Base-by-base conservation (phyloP, 2,329 filamentous ascomycete species). In the Lizonia empirigonia region DNA sequence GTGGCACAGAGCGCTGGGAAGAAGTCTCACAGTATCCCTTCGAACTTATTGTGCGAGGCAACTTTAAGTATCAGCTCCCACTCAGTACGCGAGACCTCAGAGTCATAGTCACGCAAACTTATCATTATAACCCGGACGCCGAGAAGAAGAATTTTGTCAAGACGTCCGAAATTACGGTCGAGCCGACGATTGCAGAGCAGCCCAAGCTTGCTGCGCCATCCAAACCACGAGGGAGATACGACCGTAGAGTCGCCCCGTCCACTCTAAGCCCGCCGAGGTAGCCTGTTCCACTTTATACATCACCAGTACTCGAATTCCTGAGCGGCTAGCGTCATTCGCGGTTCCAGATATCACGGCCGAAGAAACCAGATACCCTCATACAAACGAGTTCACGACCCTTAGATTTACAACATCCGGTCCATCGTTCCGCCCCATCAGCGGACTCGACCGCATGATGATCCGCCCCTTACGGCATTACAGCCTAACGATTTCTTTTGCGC, bases 1-100 rank as follows among this genome's bases (percentile, higher is more conserved):
- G 89, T 32, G 94, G 93, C 7, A 87, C 87, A 1, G 85, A 89
- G 67, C 85, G 92, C 10, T 99, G 94, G 94, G 91, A 96, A 70
- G 84, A 86, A 53, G 92, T 97, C 37, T 80, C 97, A 41, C 85
- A 95, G 59, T 89, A 97, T 71, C 90, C 93, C 35, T 99, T 97
- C 63, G 91, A 97, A 61, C 81, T 99, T 39, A 93, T 97, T 54
- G 84, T 99, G 33, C 87, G 94, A 63, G 94, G 94, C 18, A 89
- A 94, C 12, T 80, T 99, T 61, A 91, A 92, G 68, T 99, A 99
- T 67, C 80, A 84, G 55, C 74, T 87, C 3, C 84, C 85, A 7
- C 74, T 87, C 46, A 83, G 78, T 53, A 82, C 81, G 4, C 75
- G 78, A 13, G 76, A 76, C 33, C 76, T 80, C 60, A 82, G 77